Base-by-base conservation (phyloP, 2,329 filamentous ascomycete genomes). In the Raffaelea arxii region DNA sequence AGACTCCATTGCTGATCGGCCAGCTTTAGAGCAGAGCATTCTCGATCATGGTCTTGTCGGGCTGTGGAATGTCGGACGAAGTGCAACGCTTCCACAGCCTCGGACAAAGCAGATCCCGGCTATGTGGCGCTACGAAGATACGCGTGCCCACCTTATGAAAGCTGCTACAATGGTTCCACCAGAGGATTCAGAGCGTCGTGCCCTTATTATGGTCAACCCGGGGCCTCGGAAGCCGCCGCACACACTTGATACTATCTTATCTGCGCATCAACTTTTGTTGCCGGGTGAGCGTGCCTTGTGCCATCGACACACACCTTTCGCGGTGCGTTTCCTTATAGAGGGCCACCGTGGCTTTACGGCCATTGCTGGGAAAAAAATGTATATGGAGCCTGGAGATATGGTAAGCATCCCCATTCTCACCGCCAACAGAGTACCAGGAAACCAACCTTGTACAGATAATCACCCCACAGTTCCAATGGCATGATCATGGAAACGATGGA, bases 401-500 rank as follows among this genome's bases (percentile, higher is more conserved):
- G n/a, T n/a, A n/a, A n/a, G n/a, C n/a, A n/a, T n/a, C n/a, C n/a
- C n/a, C n/a, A n/a, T n/a, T n/a, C n/a, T n/a, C n/a, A n/a, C n/a
- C n/a, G n/a, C n/a, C n/a, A n/a, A n/a, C n/a, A n/a, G n/a, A n/a
- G n/a, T n/a, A n/a, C n/a, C n/a, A n/a, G n/a, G n/a, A n/a, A n/a
- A n/a, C n/a, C n/a, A n/a, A n/a, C n/a, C n/a, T n/a, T n/a, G n/a
- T n/a, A n/a, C n/a, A n/a, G n/a, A 73, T 79, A 12, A 58, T 78
- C 1, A 79, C 76, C 0, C 76, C 75, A 0, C 70, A 66, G 0
- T 79, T 75, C 75, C 71, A 77, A 54, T 79, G 72, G 48, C 75
- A 78, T 49, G 76, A 79, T 49, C 75, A 79, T 47, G 76, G 76
- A 3, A 78, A 78, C 40, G 74, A 79, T 47, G 71, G 73, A 7